Conservation (phyloP, 495 filamentous ascomycete species). For the Aspergillus biplanus region DNA sequence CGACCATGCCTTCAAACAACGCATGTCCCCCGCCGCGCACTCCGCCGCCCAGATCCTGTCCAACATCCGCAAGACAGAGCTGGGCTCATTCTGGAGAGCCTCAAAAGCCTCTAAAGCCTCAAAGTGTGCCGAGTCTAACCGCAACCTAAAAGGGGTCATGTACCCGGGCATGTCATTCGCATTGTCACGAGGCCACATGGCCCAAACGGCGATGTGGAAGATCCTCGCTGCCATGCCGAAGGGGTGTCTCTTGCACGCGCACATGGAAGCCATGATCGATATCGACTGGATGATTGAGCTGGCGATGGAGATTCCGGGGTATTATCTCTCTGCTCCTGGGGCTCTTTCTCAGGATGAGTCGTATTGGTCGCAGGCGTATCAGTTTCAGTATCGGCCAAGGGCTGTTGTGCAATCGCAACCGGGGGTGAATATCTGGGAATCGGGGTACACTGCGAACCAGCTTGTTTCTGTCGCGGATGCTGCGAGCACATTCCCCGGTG, state of each 20-base stretch:
- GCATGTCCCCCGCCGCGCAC: slow-evolving; percentile 18
- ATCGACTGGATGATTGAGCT: slow-evolving; percentile 23
- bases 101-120: neutral
- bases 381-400: slow-evolving; percentile 16
- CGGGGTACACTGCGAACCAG: slow-evolving; percentile 11
- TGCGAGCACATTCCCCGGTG: slow-evolving; percentile 12
- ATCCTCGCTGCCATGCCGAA: slow-evolving; percentile 22
- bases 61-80: slow-evolving; percentile 16
- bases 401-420: neutral
- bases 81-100: slow-evolving; percentile 11
- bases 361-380: slow-evolving; percentile 6
- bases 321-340: slow-evolving; percentile 12
- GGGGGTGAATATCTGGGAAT: slow-evolving; percentile 14
- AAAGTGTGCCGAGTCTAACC: neutral
- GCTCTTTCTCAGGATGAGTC: neutral
- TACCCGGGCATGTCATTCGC: slow-evolving; percentile 23
- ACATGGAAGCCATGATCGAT: slow-evolving; percentile 26
- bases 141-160: slow-evolving; percentile 14
- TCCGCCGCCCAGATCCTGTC: slow-evolving; percentile 16
- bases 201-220: slow-evolving; percentile 15
- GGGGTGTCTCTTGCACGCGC: slow-evolving; percentile 22
- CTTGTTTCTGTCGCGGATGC: slow-evolving; percentile 6
- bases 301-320: slow-evolving; percentile 19
- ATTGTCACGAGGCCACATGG: slow-evolving; percentile 17
- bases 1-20: slow-evolving; percentile 22